Percentiles rank a stretch among this genome's conserved stretches.
phyloP scores from a whole-genome alignment of 768 basidiomycete genomes.

The Chalciporus sphaerocephalus region DNA sequence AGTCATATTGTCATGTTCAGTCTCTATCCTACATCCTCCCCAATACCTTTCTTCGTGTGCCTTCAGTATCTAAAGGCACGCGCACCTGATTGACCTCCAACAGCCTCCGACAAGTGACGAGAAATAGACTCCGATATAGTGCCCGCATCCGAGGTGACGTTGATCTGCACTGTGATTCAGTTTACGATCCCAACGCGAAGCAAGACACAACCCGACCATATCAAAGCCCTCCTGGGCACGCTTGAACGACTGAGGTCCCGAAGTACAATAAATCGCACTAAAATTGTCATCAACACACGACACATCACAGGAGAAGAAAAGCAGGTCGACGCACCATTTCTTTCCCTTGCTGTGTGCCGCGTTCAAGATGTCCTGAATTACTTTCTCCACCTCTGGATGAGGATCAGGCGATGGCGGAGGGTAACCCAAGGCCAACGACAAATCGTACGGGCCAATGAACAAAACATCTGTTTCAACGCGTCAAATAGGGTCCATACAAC shows the following conservation, averaged over 20 bases:
- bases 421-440: conserved; percentile 59
- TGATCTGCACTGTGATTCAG: too few species aligned
- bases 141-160: conserved; percentile 42
- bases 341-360: conserved; percentile 51
- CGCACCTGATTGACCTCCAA: conserved; percentile 9
- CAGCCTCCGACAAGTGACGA: conserved; percentile 21
- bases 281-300: not conserved
- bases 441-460: conserved; percentile 66
- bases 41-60: not conserved
- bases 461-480: conserved; percentile 38
- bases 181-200: too few species aligned
- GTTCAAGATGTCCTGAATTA: conserved; percentile 51
- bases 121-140: conserved; percentile 39
- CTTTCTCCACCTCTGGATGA: conserved; percentile 56
- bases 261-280: conserved; percentile 48
- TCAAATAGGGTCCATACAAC: not conserved
- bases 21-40: not conserved
- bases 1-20: not conserved
- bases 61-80: conserved; percentile 13
- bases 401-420: conserved; percentile 60
- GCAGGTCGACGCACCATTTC: conserved; percentile 50
- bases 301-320: not conserved
- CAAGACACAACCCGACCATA: too few species aligned
- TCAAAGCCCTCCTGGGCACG: conserved; percentile 51
- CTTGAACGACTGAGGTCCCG: conserved; percentile 40